Evolutionary conservation across 495 filamentous ascomycete species (phyloP).

Genomic region (Aspergillus affinis): DNA sequence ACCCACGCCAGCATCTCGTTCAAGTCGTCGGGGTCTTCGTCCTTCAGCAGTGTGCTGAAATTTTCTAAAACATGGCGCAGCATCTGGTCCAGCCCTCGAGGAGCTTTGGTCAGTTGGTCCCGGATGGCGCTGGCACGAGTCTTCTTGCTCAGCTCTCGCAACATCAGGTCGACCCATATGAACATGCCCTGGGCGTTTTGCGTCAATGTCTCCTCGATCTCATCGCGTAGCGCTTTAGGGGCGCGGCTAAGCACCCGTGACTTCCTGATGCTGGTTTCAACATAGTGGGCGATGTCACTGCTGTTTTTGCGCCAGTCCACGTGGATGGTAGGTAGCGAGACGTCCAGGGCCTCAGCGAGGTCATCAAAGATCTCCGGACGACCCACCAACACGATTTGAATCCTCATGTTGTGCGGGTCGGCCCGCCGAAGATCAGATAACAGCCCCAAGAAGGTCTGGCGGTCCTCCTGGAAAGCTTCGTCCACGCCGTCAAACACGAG

Average conservation of each 20-base stretch:
- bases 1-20: conserved; percentile 37
- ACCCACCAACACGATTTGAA: conserved; percentile 31
- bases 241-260: conserved; percentile 22
- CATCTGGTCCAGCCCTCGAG: conserved; percentile 31
- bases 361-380: conserved; percentile 29
- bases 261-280: conserved; percentile 27
- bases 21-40: conserved; percentile 29
- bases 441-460: conserved; percentile 21
- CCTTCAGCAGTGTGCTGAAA: conserved; percentile 21
- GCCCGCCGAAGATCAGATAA: conserved; percentile 15
- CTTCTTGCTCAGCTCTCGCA: conserved; percentile 33
- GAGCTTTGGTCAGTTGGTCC: conserved; percentile 27
- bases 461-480: conserved; percentile 29
- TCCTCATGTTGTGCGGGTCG: background rate
- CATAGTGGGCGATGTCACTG: conserved; percentile 31
- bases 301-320: conserved; percentile 32
- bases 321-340: conserved; percentile 27
- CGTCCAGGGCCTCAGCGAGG: conserved; percentile 23
- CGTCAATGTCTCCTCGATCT: conserved; percentile 30
- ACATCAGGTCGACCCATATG: conserved; percentile 36
- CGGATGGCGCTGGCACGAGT: conserved; percentile 24
- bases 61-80: conserved; percentile 31
- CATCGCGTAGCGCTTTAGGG: conserved; percentile 20
- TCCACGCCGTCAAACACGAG: conserved; percentile 37
- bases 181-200: conserved; percentile 38